Conservation (phyloP, 495 filamentous ascomycete species). For the Podospora anserina region DNA sequence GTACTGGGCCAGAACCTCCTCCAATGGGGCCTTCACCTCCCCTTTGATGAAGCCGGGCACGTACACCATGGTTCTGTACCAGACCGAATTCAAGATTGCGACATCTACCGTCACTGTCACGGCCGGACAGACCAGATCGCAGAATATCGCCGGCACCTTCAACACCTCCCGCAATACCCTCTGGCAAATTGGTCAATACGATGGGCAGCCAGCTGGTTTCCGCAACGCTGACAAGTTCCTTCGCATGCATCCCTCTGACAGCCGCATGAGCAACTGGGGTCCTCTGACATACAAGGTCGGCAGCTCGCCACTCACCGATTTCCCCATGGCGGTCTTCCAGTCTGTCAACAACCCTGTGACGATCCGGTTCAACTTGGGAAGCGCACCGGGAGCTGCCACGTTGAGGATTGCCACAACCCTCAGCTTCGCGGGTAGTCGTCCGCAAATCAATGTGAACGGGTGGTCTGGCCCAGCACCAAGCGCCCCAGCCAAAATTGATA, state of each 20-base stretch:
- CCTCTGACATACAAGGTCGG: conserved; percentile 60
- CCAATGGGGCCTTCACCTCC: conserved; percentile 56
- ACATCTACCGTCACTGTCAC: conserved; percentile 51
- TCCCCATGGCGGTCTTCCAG: conserved; percentile 68
- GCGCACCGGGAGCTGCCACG: conserved; percentile 49
- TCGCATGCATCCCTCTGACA: conserved; percentile 64
- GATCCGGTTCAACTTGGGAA: conserved; percentile 56
- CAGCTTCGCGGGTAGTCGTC: conserved; percentile 55
- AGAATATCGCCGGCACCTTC: conserved; percentile 52
- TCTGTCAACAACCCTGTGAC: conserved; percentile 58
- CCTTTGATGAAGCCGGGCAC: conserved; percentile 65
- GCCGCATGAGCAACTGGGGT: conserved; percentile 58
- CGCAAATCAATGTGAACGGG: conserved; percentile 49
- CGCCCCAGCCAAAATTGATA: conserved; percentile 61
- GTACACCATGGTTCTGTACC: conserved; percentile 66
- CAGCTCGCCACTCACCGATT: conserved; percentile 45
- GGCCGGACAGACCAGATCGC: conserved; percentile 51
- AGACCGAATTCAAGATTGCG: conserved; percentile 59
- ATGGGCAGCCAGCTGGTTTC: conserved; percentile 63
- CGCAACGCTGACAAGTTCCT: conserved; percentile 62
- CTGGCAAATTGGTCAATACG: conserved; percentile 62
- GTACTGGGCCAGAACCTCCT: conserved; percentile 59
- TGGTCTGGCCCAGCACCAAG: conserved; percentile 47
- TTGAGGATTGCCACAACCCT: conserved; percentile 63
- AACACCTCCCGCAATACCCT: conserved; percentile 44